Conservation (phyloP, 495 filamentous ascomycete genomes). For the Tuber umbilicatum region DNA sequence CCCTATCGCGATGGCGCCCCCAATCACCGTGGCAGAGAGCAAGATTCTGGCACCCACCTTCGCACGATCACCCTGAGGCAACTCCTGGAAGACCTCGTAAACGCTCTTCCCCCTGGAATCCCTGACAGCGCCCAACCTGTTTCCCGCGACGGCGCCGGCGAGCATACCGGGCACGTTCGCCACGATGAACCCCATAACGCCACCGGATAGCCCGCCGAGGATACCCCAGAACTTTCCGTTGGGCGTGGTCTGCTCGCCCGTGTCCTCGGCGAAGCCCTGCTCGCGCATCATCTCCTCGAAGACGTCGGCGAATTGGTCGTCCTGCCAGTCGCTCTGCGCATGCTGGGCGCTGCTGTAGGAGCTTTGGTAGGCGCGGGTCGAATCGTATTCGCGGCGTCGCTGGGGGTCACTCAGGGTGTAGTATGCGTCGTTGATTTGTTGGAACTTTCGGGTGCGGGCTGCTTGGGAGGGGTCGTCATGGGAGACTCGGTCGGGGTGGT, state of each 20-base stretch:
- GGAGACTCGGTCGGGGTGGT: constrained; percentile 88
- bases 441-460: constrained; percentile 81
- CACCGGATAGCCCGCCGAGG: constrained; percentile 78
- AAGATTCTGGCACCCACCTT: constrained; percentile 49
- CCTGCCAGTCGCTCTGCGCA: constrained; percentile 42
- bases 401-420: constrained; percentile 78
- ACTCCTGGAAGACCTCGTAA: constrained; percentile 78
- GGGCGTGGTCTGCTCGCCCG: constrained; percentile 42
- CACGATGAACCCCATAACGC: constrained; percentile 88
- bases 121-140: constrained; percentile 75
- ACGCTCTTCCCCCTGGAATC: constrained; percentile 93
- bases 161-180: constrained; percentile 83
- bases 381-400: constrained; percentile 84
- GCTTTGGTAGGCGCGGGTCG: constrained; percentile 50
- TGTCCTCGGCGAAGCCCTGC: constrained; percentile 69
- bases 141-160: constrained; percentile 88
- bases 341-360: constrained; percentile 43
- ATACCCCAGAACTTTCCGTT: constrained; percentile 78
- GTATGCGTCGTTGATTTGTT: constrained; percentile 96
- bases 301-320: constrained; percentile 77
- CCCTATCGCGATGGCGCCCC: constrained; percentile 20
- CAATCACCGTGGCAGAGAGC: constrained; percentile 19
- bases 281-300: constrained; percentile 99
- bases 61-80: constrained; percentile 72
- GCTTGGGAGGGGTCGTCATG: constrained; percentile 74